Evolutionary conservation across 495 filamentous ascomycete species (phyloP), one percentile per base, ranked within the genome.

Genomic region (Penicillium coffeae): DNA sequence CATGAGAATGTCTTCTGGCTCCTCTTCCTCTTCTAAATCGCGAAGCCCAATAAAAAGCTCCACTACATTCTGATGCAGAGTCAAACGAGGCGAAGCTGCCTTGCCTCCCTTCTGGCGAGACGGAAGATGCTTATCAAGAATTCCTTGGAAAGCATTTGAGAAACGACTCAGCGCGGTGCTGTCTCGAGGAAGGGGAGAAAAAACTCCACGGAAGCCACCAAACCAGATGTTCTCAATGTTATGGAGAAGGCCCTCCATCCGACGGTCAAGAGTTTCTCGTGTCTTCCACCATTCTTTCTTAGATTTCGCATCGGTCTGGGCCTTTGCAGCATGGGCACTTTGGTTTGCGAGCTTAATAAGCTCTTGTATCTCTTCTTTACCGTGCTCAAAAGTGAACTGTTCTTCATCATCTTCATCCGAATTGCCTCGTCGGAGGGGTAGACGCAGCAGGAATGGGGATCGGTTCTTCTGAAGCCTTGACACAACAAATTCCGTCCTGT

Each of bases 141-240:
- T 85, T n/a, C 71, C 76, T 35, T 93, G 75, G 54, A 98, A 93
- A 0, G 78, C 79, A 55, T 71, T 78, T 21, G 87, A 81, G 57
- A 98, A 97, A 15, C 79, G 76, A 14, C 78, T 77, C 15, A 96
- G 63, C 2, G 86, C 73, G 38, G 83, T 75, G 3, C 75, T 64
- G 22, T 82, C 73, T 21, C 77, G 75, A 15, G 70, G 51, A 34
- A 87, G 77, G 35, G 86, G 85, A 5, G 88, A 91, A 62, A 98
- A 94, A 0, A 98, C 83, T 16, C 90, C 89, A 21, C 82, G 80
- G 71, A 97, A 98, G 0, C 93, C 93, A 34, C 92, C 92, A 18
- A 98, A 82, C 93, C 93, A 98, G 32, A 92, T 81, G 42, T 85
- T 83, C 59, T 97, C 92, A 34, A 98, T 89, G 48, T 87, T 92